phyloP scores from a whole-genome alignment of 169 alveolate genomes.

The Eimeria maxima region DNA sequence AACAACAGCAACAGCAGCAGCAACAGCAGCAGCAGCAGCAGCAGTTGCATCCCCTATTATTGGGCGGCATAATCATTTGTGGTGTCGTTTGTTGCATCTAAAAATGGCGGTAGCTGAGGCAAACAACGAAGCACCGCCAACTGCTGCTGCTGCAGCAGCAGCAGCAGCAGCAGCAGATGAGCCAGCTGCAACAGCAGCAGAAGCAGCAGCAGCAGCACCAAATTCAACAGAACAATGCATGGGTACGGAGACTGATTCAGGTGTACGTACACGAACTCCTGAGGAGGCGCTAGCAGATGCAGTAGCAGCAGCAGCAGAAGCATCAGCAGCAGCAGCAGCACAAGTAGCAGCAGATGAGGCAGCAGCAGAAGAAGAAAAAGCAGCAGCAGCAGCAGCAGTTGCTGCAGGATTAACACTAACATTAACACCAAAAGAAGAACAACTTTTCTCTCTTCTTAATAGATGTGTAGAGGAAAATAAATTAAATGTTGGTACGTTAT shows the following conservation, averaged over 20 bases:
- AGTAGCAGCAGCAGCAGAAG: not conserved
- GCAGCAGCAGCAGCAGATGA: not conserved
- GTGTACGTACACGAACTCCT: no score
- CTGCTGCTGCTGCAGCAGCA: constrained; percentile 1
- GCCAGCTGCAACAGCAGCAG: not conserved
- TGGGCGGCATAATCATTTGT: no score
- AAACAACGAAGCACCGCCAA: no score
- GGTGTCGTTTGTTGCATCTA: no score
- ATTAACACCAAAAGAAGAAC: not conserved
- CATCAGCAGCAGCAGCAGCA: not conserved
- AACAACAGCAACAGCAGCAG: not conserved
- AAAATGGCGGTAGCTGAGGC: no score
- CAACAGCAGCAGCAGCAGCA: no score
- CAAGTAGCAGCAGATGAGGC: no score
- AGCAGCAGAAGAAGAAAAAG: no score
- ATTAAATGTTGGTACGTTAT: not conserved
- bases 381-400: not conserved
- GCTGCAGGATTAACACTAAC: not conserved
- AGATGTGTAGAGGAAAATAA: not conserved
- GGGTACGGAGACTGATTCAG: no score
- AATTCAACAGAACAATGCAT: not conserved
- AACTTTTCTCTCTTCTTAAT: not conserved
- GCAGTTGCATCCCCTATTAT: no score
- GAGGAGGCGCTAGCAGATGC: not conserved
- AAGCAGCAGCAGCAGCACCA: not conserved